These are phyloP conservation scores for Neostapfia colusana DNA, from an alignment of 176 grass and related monocot species.

Conservation along the genomic window DNA sequence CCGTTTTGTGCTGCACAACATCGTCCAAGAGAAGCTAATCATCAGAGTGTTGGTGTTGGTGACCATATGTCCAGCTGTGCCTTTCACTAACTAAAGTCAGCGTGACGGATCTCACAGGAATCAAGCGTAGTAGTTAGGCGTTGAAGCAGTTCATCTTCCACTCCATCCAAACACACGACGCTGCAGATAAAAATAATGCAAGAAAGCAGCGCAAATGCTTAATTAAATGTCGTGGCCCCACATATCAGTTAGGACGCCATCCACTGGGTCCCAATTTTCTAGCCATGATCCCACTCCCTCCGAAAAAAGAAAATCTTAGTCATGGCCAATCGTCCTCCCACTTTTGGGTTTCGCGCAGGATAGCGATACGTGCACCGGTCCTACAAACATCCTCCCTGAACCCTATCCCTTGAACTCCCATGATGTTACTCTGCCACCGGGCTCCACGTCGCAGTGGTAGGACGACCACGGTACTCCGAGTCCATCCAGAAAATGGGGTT, in stretches of 20 bases:
- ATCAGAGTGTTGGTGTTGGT: no score
- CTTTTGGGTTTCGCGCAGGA: slow-evolving; percentile 44
- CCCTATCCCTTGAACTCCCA: background rate
- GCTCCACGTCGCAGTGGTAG: background rate
- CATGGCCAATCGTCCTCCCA: slow-evolving; percentile 23
- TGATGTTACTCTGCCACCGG: rapidly evolving
- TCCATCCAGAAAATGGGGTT: background rate
- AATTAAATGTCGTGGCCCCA: background rate
- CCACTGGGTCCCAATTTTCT: no score
- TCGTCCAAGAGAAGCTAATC: background rate
- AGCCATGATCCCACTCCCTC: background rate
- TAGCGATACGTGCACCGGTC: slow-evolving; percentile 26
- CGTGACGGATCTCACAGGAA: background rate
- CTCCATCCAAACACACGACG: no score
- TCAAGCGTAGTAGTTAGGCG: slow-evolving; percentile 13
- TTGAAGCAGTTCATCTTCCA: no score
- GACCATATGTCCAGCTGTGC: no score
- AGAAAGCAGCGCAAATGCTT: background rate
- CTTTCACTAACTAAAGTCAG: background rate
- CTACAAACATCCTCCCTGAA: background rate
- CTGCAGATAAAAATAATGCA: background rate
- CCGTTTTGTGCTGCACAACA: background rate
- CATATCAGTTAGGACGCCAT: background rate
- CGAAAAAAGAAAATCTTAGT: background rate
- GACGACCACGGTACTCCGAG: background rate